Evolutionary conservation across 495 filamentous ascomycete species (phyloP), one percentile per base, ranked within the genome.

Genomic region (Penicillium maclennaniae): DNA sequence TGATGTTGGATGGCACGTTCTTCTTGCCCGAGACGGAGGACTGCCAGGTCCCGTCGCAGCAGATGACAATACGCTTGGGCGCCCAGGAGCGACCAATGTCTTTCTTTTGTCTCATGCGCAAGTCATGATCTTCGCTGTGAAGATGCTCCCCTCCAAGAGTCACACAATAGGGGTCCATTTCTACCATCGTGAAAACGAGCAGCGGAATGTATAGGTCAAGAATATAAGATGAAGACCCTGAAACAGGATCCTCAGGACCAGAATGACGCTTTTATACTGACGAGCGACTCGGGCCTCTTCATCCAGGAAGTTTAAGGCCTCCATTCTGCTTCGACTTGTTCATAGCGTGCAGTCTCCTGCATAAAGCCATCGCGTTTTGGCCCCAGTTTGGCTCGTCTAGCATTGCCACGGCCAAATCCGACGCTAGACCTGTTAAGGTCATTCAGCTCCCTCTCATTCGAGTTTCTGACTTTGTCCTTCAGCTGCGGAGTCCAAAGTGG

Each of bases 11-110:
- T 2, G 65, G 57, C 4, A 66, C 50, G n/a, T 60, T 63, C 43
- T 56, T 59, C 25, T 57, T 20, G 1, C 63, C 66, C 4, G 56
- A 57, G 27, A 56, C 54, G 3, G 63, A 54, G 10, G 63, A 57
- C 34, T 67, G 63, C 63, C 62, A 63, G 16, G 60, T 62, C 19
- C 66, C 63, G 34, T 69, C 61, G n/a, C 62, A 66, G 55, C 65
- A 68, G 37, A 68, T 52, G 21, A 65, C 52, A 27, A 65, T 65
- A 10, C 62, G 62, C 19, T 65, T 65, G 31, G 8, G 7, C 47
- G 45, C 16, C 50, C 45, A 10, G 58, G 53, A n/a, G 38, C 28
- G 3, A 14, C 19, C 17, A 26, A 40, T 28, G 54, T 40, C 28
- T 52, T 50, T 34, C n/a, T 49, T 54, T 10, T 50, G 40, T 43